phyloP scores from a whole-genome alignment of 73 alveolate species.

The Symbiodinium pilosum region DNA sequence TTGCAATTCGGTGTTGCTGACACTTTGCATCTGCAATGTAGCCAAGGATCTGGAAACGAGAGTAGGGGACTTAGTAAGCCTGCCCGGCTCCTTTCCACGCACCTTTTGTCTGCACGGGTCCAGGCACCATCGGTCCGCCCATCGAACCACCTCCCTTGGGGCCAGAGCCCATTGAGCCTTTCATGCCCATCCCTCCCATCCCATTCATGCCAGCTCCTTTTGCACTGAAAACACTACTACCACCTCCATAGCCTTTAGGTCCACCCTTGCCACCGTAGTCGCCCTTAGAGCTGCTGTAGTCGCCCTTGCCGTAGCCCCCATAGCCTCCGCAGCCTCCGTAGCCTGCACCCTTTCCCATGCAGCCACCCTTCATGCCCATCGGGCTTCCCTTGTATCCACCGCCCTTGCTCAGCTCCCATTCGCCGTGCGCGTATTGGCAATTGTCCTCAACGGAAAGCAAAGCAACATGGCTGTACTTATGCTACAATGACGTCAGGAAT shows the following conservation, averaged over 20 bases:
- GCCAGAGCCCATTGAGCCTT: background rate
- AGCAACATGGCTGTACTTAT: too few relatives aligned
- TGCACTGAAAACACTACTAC: background rate
- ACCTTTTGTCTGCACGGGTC: too few relatives aligned
- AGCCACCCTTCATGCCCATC: background rate
- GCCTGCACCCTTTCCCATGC: conserved; percentile 1
- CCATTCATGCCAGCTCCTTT: background rate
- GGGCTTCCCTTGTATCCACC: background rate
- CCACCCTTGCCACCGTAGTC: background rate
- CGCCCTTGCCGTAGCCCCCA: background rate
- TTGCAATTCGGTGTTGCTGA: too few relatives aligned
- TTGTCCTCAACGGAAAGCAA: too few relatives aligned
- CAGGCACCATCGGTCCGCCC: conserved; percentile 17
- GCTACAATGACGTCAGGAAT: too few relatives aligned
- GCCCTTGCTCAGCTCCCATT: too few relatives aligned
- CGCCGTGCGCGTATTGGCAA: too few relatives aligned
- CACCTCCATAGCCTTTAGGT: background rate
- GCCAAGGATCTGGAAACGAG: too few relatives aligned
- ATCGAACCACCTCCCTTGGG: too few relatives aligned
- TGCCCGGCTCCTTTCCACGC: too few relatives aligned
- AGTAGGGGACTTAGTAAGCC: too few relatives aligned
- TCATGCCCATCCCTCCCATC: background rate
- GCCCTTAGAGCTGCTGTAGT: background rate
- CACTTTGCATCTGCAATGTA: too few relatives aligned
- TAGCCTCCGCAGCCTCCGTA: background rate